Conservation (phyloP, 805 yeast genomes). For the Suhomyces faveliae region DNA sequence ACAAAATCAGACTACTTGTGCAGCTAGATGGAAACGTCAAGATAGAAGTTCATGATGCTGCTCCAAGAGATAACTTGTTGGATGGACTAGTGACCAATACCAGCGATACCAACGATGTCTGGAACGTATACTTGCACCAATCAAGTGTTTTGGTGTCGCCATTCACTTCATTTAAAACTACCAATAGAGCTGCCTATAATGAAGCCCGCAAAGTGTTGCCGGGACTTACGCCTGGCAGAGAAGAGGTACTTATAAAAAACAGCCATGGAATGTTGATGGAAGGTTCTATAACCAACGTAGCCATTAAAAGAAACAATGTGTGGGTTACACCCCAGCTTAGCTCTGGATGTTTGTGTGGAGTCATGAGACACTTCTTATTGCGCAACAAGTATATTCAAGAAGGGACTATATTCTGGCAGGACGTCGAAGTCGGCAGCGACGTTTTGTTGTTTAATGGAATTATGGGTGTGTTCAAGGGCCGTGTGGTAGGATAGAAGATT, state of each 20-base stretch:
- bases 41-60: slow-evolving; percentile 33
- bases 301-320: slow-evolving; percentile 48
- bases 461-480: slow-evolving; percentile 72
- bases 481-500: slow-evolving; percentile 30
- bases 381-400: slow-evolving; percentile 54
- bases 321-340: slow-evolving; percentile 85
- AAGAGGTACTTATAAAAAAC: slow-evolving; percentile 67
- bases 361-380: slow-evolving; percentile 64
- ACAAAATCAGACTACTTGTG: slow-evolving; percentile 34
- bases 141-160: slow-evolving; percentile 57
- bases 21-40: slow-evolving; percentile 26
- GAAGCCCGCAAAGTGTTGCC: slow-evolving; percentile 57
- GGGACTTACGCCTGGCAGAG: slow-evolving; percentile 44
- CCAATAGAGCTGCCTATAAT: slow-evolving; percentile 62
- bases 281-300: slow-evolving; percentile 81
- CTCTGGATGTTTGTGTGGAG: slow-evolving; percentile 85
- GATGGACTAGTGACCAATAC: slow-evolving; percentile 21
- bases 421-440: slow-evolving; percentile 63
- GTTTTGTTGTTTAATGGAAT: slow-evolving; percentile 79
- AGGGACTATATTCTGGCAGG: slow-evolving; percentile 43
- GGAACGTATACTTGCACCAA: slow-evolving; percentile 64
- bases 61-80: slow-evolving; percentile 25
- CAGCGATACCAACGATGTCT: slow-evolving; percentile 20
- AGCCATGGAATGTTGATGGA: slow-evolving; percentile 62
- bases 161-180: slow-evolving; percentile 86